Base-by-base conservation (phyloP, 495 filamentous ascomycete species). In the Xylaria curta region DNA sequence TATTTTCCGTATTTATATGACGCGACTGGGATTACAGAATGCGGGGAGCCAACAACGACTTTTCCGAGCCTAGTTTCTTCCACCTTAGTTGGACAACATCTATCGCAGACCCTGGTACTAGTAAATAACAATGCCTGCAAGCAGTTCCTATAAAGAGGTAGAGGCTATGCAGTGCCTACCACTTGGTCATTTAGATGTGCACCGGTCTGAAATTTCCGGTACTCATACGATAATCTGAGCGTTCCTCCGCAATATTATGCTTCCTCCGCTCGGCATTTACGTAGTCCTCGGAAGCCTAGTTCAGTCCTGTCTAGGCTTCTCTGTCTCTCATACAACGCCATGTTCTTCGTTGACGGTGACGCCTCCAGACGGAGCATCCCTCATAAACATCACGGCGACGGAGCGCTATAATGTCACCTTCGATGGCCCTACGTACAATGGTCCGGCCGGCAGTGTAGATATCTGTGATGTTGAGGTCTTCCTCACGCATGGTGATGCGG, bases 401-500 rank as follows among this genome's bases (percentile, higher is more conserved):
- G 72, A 73, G 60, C 72, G 72, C 38, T 69, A 69, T 66, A 70
- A 70, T 42, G 66, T 73, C 66, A 73, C 72, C 17, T 69, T 59
- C 36, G 66, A 49, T 17, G 66, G 60, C 24, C 21, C 58, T 21
- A 68, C 71, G 10, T 67, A 42, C 36, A 67, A 67, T 56, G 65
- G 65, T 49, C 33, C 36, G 21, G 66, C 72, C n/a, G 72, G 59
- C 6, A 26, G 17, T 44, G 60, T 69, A 36, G n/a, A 73, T 53
- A 73, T 73, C 38, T 77, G 75, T 61, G 75, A 74, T 26, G 75
- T 85, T 66, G 83, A 82, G 46, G 71, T 85, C 19, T 79, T 76
- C 56, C 80, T 84, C 62, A 84, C 83, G 26, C 83, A 86, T 75
- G 78, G 78, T 15, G 80, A 76, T 21, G 69, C 75, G 47, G 76